These are phyloP conservation scores for Aspergillus panamensis DNA, from an alignment of 495 filamentous ascomycete species.

Conservation along the genomic window DNA sequence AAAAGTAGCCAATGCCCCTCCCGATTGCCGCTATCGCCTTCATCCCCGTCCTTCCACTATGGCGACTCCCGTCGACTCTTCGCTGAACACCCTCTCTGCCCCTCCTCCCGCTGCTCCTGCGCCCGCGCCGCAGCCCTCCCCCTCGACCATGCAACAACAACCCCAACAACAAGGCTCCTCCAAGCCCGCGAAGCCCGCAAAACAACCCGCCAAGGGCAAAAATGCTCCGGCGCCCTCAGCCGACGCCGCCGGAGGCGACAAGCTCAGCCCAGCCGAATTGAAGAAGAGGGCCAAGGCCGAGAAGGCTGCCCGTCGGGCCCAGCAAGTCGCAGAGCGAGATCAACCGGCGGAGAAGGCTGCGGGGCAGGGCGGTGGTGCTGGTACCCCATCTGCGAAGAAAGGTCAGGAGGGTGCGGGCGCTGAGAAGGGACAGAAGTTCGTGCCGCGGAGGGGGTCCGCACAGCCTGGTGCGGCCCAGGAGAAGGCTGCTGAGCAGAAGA, in stretches of 20 bases:
- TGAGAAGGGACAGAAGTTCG: constrained; percentile 39
- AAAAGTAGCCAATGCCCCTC: constrained; percentile 31
- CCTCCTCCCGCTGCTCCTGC: constrained; percentile 18
- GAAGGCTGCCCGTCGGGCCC: constrained; percentile 68
- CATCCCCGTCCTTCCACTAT: constrained; percentile 29
- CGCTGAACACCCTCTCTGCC: constrained; percentile 16
- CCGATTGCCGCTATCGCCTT: constrained; percentile 20
- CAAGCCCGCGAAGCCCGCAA: constrained; percentile 30
- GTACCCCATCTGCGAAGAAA: constrained; percentile 42
- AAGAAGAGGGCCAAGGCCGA: constrained; percentile 78
- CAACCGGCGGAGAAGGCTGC: background rate
- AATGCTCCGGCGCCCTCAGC: constrained; percentile 20
- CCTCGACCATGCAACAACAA: constrained; percentile 21
- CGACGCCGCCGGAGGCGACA: constrained; percentile 31
- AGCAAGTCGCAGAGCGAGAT: constrained; percentile 50
- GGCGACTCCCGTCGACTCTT: constrained; percentile 29
- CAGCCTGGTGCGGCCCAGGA: constrained; percentile 33
- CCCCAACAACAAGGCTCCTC: constrained; percentile 18
- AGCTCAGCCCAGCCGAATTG: constrained; percentile 63
- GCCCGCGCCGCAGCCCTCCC: constrained; percentile 12
- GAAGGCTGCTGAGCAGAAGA: constrained; percentile 30
- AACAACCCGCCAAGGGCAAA: constrained; percentile 27
- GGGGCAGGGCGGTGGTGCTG: constrained; percentile 28
- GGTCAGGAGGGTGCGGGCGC: constrained; percentile 27
- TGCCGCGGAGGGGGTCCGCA: constrained; percentile 35